Base-by-base conservation (phyloP, 495 filamentous ascomycete species). In the Penicillium paradoxum region DNA sequence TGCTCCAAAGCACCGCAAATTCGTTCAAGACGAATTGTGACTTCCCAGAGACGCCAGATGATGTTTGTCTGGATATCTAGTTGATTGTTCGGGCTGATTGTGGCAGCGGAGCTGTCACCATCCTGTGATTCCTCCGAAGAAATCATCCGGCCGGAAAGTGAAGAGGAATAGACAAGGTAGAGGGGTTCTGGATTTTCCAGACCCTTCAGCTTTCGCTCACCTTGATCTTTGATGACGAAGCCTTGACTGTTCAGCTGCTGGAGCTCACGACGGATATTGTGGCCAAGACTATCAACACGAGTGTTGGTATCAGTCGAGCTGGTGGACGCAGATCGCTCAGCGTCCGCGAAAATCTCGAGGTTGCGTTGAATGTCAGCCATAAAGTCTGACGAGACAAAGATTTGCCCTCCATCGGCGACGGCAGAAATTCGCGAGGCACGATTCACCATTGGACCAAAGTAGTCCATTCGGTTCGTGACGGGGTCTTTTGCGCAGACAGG, bases 361-460 rank as follows among this genome's bases (percentile, higher is more conserved):
- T 89, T 91, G 33, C 92, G 84, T 51, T 96, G 90, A 44, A 99
- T 90, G 66, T 99, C 93, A 27, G 83, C 85, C 69, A 97, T 95
- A 70, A 97, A 97, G 66, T 99, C 93, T 2, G 90, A 87, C 1
- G 91, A 96, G 1, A 96, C 92, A 10, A 91, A 92, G 47, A 97
- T 96, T 69, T 99, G 91, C 3, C 93, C 93, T 34, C 93, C 93
- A 65, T 99, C 93, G n/a, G 93, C 93, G 45, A 90, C 90, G 33
- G 88, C 83, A 6, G 89, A 92, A 45, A 99, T 93, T 68, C 93
- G 86, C 43, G 91, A 86, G 0, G 93, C 90, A 54, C 92, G 89
- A 69, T 99, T 99, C 55, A 99, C 93, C 90, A 99, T 97, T 1
- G 95, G 93, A 8, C 93, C 93, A 68, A 97, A 97, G 70, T 99